Conservation (phyloP, 441 rosid species). For the Melastoma candidum region DNA sequence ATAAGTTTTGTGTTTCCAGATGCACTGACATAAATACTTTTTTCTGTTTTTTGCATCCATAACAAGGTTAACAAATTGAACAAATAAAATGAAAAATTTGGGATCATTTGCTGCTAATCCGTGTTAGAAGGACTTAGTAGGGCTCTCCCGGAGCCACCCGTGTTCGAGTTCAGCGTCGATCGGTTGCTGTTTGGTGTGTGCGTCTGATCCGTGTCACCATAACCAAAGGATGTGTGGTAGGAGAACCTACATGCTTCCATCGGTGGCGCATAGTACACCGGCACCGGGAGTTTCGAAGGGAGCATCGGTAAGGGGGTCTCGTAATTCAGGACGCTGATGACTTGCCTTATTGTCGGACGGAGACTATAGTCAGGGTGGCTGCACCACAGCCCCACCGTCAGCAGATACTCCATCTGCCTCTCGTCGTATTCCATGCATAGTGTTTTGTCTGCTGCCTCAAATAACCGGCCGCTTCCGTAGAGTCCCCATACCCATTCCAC, state of each 20-base stretch:
- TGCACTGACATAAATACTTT: too few species aligned
- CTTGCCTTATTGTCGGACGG: slow-evolving; percentile 54
- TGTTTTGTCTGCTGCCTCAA: slow-evolving; percentile 34
- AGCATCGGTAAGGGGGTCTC: slow-evolving; percentile 42
- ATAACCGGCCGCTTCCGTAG: slow-evolving; percentile 38
- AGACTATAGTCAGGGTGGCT: slow-evolving; percentile 49
- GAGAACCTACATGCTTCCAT: slow-evolving; percentile 20
- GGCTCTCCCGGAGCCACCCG: slow-evolving; percentile 19
- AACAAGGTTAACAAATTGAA: too few species aligned
- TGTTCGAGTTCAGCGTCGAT: slow-evolving; percentile 19
- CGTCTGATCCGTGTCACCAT: slow-evolving; percentile 16
- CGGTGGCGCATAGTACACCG: slow-evolving; percentile 48
- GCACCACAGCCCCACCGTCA: slow-evolving; percentile 63
- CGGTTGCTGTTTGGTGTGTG: slow-evolving; percentile 17
- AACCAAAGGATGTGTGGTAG: slow-evolving; percentile 19
- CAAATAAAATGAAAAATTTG: too few species aligned
- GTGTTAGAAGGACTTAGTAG: slow-evolving; percentile 7
- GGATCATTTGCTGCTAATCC: too few species aligned
- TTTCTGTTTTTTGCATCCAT: too few species aligned
- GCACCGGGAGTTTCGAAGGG: slow-evolving; percentile 41
- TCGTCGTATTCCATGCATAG: slow-evolving; percentile 29
- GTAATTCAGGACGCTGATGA: slow-evolving; percentile 33
- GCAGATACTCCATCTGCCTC: slow-evolving; percentile 36
- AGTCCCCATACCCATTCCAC: slow-evolving; percentile 67
- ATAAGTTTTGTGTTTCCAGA: too few species aligned